Evolutionary conservation across 768 basidiomycete genomes (phyloP).

Genomic region (Lepiota venenata): DNA sequence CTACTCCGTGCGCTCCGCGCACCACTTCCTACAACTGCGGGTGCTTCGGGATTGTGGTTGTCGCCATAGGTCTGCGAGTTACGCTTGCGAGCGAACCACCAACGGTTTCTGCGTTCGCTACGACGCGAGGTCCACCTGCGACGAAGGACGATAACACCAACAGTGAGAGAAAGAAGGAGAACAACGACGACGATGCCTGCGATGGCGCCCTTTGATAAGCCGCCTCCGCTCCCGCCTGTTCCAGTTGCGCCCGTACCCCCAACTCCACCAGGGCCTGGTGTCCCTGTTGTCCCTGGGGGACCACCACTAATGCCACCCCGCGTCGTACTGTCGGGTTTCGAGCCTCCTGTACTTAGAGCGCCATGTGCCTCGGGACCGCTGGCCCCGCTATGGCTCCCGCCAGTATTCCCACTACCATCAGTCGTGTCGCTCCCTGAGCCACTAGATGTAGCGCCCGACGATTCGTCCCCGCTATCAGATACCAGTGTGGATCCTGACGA

Average conservation of each 20-base stretch:
- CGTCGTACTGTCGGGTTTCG: not conserved
- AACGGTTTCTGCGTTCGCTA: slow-evolving; percentile 35
- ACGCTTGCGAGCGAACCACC: slow-evolving; percentile 39
- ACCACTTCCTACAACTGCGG: slow-evolving; percentile 12
- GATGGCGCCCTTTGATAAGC: slow-evolving; percentile 27
- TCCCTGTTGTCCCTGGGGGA: not conserved
- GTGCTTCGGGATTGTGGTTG: slow-evolving; percentile 16
- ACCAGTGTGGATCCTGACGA: no score
- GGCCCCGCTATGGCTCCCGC: slow-evolving; percentile 2
- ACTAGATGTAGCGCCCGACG: slow-evolving; percentile 5
- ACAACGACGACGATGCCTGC: slow-evolving; percentile 40
- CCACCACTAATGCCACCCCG: slow-evolving; percentile 7
- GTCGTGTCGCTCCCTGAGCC: not conserved
- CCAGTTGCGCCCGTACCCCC: slow-evolving; percentile 3
- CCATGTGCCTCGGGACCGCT: no score
- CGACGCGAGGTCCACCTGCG: slow-evolving; percentile 42
- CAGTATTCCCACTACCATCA: not conserved
- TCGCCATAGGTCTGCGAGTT: slow-evolving; percentile 25
- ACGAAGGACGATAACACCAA: slow-evolving; percentile 42
- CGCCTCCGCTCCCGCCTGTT: slow-evolving; percentile 7
- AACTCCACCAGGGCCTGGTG: slow-evolving; percentile 6
- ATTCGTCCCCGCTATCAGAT: not conserved
- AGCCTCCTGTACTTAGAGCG: no score
- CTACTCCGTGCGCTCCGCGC: slow-evolving; percentile 43
- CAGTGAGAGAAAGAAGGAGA: slow-evolving; percentile 28